A percentile compares a stretch with the other conserved stretches of the same genome.
These are phyloP conservation scores for Candida pini DNA, from an alignment of 805 yeast genomes.

Conservation along the genomic window DNA sequence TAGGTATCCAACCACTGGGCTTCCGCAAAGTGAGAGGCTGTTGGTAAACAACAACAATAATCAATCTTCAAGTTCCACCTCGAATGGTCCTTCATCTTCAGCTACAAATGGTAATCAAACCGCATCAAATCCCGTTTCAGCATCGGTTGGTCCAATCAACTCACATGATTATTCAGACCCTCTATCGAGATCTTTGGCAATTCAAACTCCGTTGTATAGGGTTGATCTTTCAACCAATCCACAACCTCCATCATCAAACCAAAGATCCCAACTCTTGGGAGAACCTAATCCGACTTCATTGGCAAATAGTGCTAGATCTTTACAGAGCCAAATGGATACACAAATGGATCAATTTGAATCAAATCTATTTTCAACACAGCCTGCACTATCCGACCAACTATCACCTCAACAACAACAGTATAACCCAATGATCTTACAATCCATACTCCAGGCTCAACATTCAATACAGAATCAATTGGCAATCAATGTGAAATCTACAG, in stretches of 20 bases:
- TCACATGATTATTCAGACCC: conserved; percentile 18
- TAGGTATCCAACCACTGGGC: not conserved
- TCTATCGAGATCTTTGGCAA: conserved; percentile 15
- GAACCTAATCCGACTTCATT: not conserved
- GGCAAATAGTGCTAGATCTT: not conserved
- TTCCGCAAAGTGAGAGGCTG: conserved; percentile 6
- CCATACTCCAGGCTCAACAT: conserved; percentile 14
- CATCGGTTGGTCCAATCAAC: not conserved
- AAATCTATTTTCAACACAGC: conserved; percentile 12
- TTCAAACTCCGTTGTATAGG: conserved; percentile 20
- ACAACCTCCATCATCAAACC: not conserved
- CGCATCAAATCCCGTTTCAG: not conserved
- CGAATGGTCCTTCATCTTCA: conserved; percentile 1
- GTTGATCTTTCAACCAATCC: conserved; percentile 12
- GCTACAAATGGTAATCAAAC: not conserved
- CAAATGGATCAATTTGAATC: conserved; percentile 14
- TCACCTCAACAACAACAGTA: conserved; percentile 2
- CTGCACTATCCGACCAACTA: not conserved
- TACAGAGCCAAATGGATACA: conserved; percentile 11
- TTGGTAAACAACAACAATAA: conserved; percentile 9
- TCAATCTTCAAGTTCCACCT: conserved; percentile 8
- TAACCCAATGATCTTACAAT: conserved; percentile 13
- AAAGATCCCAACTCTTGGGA: conserved; percentile 1
- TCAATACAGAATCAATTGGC: conserved; percentile 15
- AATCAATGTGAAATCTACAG: conserved; percentile 16